Evolutionary conservation across 495 filamentous ascomycete genomes (phyloP), one percentile per base, ranked within the genome.

Genomic region (Podospora bellae-mahoneyi): DNA sequence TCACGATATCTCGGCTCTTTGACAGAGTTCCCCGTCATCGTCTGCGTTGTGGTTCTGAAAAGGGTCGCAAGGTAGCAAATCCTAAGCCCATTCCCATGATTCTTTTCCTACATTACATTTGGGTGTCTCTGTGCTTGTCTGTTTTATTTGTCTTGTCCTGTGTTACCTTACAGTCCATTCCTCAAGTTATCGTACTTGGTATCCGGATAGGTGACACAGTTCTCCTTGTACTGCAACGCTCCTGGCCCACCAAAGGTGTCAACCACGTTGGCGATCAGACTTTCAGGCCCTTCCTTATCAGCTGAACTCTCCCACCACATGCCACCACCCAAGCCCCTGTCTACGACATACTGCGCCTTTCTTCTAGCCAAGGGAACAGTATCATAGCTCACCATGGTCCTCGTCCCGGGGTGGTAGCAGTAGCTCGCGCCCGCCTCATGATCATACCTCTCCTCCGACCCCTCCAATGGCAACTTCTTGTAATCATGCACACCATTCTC

Each of bases 281-380:
- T 93, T 61, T 87, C 84, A 4, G 83, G 78, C 0, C 86, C 87
- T 2, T 72, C 74, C 78, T 89, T 91, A 77, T 97, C 94, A 4
- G 85, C 89, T 77, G 89, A 93, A 72, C 88, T 91, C 80, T 98
- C 94, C 94, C 94, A 98, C 93, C 93, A 97, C 94, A 97, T 98
- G 16, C 84, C 91, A 20, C 94, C 93, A 1, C 92, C 93, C 4
- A 97, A 82, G 2, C 86, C 84, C 57, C 84, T 80, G 15, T 83
- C 65, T 71, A 80, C 83, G 70, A 97, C 85, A 76, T 87, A 97
- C 44, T 83, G 78, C 2, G 87, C 88, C 82, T 97, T 98, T 62
- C 72, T 48, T 69, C 81, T 79, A 13, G 89, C 90, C 75, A 92
- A 86, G 2, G 80, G 78, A 0, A 86, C 83, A 0, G 85, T 93